A percentile compares a stretch with the other conserved stretches of the same genome.
Conservation (phyloP, 2,329 filamentous ascomycete genomes). For the Trichoderma brevicompactum region DNA sequence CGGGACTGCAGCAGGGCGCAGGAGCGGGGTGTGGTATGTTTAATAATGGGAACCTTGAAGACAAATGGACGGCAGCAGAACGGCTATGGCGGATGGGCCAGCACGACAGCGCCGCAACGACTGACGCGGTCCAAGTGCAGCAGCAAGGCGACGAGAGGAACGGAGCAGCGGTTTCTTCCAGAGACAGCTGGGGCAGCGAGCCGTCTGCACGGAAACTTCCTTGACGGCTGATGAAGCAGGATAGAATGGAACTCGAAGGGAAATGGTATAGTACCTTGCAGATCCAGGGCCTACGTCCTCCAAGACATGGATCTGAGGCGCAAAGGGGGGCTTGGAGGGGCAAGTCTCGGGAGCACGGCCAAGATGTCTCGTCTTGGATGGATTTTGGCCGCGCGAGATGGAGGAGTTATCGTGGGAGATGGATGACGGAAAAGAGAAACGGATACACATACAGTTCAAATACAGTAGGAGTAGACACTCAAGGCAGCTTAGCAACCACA, state of each 20-base stretch:
- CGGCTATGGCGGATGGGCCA: conserved; percentile 6
- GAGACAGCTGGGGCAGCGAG: neutral
- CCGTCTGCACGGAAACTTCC: too few species aligned
- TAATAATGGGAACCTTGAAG: neutral
- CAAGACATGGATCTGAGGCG: conserved; percentile 26
- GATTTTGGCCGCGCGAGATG: neutral
- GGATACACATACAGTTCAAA: conserved; percentile 13
- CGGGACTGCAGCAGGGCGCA: conserved; percentile 25
- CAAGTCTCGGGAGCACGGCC: conserved; percentile 24
- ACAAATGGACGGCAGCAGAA: neutral
- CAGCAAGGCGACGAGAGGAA: neutral
- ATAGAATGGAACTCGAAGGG: conserved; percentile 28
- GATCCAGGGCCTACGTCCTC: conserved; percentile 30
- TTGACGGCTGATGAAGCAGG: neutral
- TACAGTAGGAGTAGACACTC: neutral
- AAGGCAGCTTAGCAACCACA: neutral
- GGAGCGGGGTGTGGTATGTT: conserved; percentile 20
- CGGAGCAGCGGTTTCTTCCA: conserved; percentile 1
- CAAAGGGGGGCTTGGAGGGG: neutral
- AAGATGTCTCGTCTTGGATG: conserved; percentile 23
- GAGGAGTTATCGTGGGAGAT: neutral
- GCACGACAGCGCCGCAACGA: conserved; percentile 1
- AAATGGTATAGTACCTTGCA: conserved; percentile 33
- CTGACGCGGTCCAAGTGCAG: neutral
- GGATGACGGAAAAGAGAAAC: neutral